These are phyloP conservation scores for Coemansia sp. DNA, from an alignment of 192 early-diverging fungal species.

Conservation along the genomic window DNA sequence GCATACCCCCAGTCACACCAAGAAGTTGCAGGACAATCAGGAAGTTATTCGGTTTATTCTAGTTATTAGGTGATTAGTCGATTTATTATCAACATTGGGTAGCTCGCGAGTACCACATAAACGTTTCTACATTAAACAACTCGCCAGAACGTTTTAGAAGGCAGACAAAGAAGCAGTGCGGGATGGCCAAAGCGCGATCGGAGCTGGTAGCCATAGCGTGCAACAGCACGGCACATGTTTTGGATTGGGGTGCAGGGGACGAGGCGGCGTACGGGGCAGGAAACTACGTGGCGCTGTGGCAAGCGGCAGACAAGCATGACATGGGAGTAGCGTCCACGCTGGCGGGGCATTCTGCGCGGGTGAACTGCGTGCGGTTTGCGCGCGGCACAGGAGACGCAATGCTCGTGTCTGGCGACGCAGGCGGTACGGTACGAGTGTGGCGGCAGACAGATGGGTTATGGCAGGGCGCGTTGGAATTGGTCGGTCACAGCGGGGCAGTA, in stretches of 20 bases:
- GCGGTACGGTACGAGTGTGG: slow-evolving; percentile 79
- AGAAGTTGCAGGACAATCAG: background rate
- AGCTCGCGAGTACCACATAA: background rate
- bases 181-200: slow-evolving; percentile 7
- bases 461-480: slow-evolving; percentile 65
- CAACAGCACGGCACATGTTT: slow-evolving; percentile 42
- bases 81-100: background rate
- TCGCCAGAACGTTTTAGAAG: background rate
- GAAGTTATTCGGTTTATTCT: background rate
- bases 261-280: slow-evolving; percentile 66
- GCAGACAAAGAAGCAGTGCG: background rate
- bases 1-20: background rate
- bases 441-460: slow-evolving; percentile 47
- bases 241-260: slow-evolving; percentile 20
- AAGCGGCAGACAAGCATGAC: slow-evolving; percentile 60
- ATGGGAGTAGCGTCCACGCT: slow-evolving; percentile 62
- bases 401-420: slow-evolving; percentile 77
- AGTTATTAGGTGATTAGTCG: background rate
- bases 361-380: slow-evolving; percentile 75
- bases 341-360: slow-evolving; percentile 71
- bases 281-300: slow-evolving; percentile 64
- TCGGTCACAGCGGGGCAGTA: slow-evolving; percentile 66
- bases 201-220: slow-evolving; percentile 41
- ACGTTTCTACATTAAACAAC: background rate
- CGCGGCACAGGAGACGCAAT: slow-evolving; percentile 54